Conservation (phyloP, 78 protist genomes). For the Polysphondylium violaceum region DNA sequence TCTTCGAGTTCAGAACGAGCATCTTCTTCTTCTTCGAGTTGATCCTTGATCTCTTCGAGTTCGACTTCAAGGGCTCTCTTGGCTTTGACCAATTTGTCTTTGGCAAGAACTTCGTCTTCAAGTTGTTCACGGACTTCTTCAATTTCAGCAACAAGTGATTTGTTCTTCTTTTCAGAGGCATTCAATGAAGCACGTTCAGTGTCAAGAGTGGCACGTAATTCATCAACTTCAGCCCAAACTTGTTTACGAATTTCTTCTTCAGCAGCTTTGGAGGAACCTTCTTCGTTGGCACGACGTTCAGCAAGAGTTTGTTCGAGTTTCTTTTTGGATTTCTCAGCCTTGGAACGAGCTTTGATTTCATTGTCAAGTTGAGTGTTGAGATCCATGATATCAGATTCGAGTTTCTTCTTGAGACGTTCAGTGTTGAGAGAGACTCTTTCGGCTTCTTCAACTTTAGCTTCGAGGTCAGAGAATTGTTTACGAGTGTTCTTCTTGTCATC, state of each 20-base stretch:
- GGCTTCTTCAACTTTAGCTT: constrained; percentile 71
- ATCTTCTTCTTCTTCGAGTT: constrained; percentile 84
- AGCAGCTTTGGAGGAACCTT: constrained; percentile 44
- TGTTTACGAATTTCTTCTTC: constrained; percentile 76
- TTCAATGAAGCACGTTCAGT: constrained; percentile 59
- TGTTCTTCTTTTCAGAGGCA: constrained; percentile 71
- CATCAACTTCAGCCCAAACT: constrained; percentile 75
- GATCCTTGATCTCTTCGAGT: constrained; percentile 58
- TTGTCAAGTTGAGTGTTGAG: constrained; percentile 33
- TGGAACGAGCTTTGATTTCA: constrained; percentile 65
- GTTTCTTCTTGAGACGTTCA: constrained; percentile 54
- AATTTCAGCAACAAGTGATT: constrained; percentile 63
- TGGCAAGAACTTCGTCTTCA: constrained; percentile 65
- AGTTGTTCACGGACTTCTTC: constrained; percentile 68
- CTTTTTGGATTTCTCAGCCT: constrained; percentile 83
- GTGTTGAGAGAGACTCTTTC: constrained; percentile 18
- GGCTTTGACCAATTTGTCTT: constrained; percentile 72
- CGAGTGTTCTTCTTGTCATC: constrained; percentile 81
- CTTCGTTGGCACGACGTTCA: constrained; percentile 66
- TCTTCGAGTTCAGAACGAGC: constrained; percentile 60
- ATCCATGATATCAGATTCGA: constrained; percentile 62
- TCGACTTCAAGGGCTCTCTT: constrained; percentile 81
- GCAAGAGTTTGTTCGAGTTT: constrained; percentile 69
- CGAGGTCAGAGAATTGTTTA: constrained; percentile 74
- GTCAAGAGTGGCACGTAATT: constrained; percentile 62